Base-by-base conservation (phyloP, 371 early-diverging fungal genomes). In the Mortierella sp. region DNA sequence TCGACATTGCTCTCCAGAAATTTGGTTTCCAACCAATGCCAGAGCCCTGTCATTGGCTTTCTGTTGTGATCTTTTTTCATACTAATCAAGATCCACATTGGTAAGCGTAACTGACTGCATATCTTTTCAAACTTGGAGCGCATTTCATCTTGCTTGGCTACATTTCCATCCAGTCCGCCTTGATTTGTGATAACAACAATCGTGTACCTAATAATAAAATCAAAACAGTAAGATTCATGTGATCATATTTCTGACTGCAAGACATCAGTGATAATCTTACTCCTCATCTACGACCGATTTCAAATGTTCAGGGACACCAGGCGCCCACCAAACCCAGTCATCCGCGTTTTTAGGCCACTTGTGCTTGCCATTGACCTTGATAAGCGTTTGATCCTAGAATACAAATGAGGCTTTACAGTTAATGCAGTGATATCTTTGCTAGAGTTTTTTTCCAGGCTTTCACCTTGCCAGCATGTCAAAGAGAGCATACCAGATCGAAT, bases 41-140 rank as follows among this genome's bases (percentile, higher is more conserved):
- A 96, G 88, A 95, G 94, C 0, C 95, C 96, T 2, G 90, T 89
- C 69, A 90, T 87, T 0, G 98, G 98, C 61, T 97, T 97, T 31
- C 98, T 86, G 83, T 89, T 90, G 29, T 83, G 83, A 70, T 94
- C 92, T 61, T 92, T 89, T 28, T 82, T 83, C 70, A 88, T 75
- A 2, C 94, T 93, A 51, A 88, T 93, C 29, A 93, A 72, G 29
- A 94, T 73, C 26, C 85, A 70, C 12, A 94, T 79, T 2, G 93
- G 89, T 3, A 90, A 70, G 32, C 83, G 82, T 55, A 87, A 43
- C 67, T 68, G 82, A 60, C 66, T 66, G 72, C 84, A 76, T 8
- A 92, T 86, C 37, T 74, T 77, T 37, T 84, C 72, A 4, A 90
- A 73, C 64, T 92, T 92, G 31, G 43, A 56, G 34, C 88, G 86